Conservation (phyloP, 306 rosid genomes). For the Cucumis cinereus region DNA sequence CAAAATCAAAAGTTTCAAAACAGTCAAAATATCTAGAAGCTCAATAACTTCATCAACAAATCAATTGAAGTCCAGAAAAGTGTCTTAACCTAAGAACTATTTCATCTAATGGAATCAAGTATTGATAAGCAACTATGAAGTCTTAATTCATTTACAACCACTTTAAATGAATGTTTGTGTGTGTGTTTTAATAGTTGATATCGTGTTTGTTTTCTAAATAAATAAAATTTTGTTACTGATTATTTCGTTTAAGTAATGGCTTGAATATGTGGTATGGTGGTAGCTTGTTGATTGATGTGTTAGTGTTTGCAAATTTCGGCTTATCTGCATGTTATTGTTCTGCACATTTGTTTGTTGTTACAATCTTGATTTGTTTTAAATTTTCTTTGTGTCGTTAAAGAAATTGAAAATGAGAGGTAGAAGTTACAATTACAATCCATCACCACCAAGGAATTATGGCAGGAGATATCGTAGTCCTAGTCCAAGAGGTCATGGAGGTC, state of each 20-base stretch:
- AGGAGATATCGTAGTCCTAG: slow-evolving; percentile 51
- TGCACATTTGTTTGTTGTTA: not conserved
- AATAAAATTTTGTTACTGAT: not conserved
- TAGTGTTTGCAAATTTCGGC: not conserved
- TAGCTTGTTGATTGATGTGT: not conserved
- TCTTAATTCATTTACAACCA: no score
- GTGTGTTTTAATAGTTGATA: not conserved
- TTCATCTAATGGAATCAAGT: no score
- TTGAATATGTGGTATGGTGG: not conserved
- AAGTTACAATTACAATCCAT: slow-evolving; percentile 75
- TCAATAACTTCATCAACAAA: no score
- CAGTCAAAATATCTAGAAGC: no score
- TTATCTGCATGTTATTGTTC: not conserved
- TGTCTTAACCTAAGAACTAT: no score
- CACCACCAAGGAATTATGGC: slow-evolving; percentile 56
- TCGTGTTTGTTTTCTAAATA: not conserved
- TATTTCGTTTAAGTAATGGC: not conserved
- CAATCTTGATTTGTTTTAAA: not conserved
- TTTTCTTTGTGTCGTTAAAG: not conserved
- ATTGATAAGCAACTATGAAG: no score
- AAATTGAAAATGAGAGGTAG: slow-evolving; percentile 51
- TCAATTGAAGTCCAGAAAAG: no score
- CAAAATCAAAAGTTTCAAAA: no score
- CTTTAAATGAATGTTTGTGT: no score
- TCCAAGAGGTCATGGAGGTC: slow-evolving; percentile 44